Conservation (phyloP, 2,329 filamentous ascomycete species). For the Diaporthe batatas region DNA sequence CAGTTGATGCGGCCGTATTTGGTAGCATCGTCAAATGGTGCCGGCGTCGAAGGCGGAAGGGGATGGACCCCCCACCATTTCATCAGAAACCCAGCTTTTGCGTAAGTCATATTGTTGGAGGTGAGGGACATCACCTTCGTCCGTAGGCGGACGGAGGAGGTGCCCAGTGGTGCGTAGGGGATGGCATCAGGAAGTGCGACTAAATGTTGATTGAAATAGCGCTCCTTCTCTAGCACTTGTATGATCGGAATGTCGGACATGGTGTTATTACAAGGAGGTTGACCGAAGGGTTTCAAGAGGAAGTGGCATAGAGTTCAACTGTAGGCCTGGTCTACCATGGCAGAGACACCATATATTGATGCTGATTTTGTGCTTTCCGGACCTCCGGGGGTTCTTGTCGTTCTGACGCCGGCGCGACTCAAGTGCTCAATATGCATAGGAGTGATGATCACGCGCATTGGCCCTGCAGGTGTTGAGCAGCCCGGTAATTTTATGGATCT, state of each 20-base stretch:
- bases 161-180: slow-evolving; percentile 7
- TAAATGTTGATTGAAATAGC: slow-evolving; percentile 24
- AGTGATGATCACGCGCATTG: neutral
- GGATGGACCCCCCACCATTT: slow-evolving; percentile 26
- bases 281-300: neutral
- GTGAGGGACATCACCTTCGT: slow-evolving; percentile 33
- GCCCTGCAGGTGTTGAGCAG: neutral
- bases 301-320: no score
- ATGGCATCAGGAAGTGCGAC: slow-evolving; percentile 21
- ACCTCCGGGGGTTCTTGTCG: no score
- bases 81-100: slow-evolving; percentile 22
- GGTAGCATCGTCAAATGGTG: slow-evolving; percentile 14
- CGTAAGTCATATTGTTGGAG: slow-evolving; percentile 20
- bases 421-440: no score
- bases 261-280: no score
- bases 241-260: slow-evolving; percentile 28
- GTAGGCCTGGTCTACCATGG: neutral
- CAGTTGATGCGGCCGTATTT: slow-evolving; percentile 35
- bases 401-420: neutral
- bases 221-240: slow-evolving; percentile 35
- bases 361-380: neutral
- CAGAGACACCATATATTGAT: neutral
- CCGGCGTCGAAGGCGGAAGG: slow-evolving; percentile 24
- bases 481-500: neutral
- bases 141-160: slow-evolving; percentile 26